Base-by-base conservation (phyloP, 345 rosid genomes). In the Arabis alpina region DNA sequence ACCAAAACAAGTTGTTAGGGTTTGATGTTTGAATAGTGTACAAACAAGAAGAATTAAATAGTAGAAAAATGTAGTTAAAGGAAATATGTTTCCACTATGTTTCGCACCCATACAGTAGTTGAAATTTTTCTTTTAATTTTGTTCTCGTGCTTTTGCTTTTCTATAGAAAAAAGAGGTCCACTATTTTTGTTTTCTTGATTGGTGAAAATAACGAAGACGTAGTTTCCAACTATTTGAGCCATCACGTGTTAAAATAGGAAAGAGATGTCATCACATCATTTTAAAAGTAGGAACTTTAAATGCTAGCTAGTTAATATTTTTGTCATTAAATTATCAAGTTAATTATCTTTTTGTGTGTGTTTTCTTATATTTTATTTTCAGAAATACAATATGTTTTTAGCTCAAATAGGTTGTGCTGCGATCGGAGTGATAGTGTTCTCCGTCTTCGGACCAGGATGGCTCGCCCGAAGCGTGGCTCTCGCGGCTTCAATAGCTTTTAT, bases 341-440 rank as follows among this genome's bases (percentile, higher is more conserved):
- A 71, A 51, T 4, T 5, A 44, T 43, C 1, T 23, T 28, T 19
- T 23, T 32, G 42, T 73, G 45, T 48, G 40, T 5, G 30, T 45
- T 52, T 47, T 47, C 36, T 30, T 63, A 37, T 42, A 4, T 54
- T 61, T 73, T 42, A 6, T 54, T 54, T 81, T 88, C 97, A 93
- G 97, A 93, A 87, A 72, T 93, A 90, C 89, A 90, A 93, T 66
- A 80, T 93, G 76, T 93, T 93, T 86, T 76, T 86, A 84, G 90
- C 97, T 58, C 98, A 93, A 70, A 85, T 88, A 41, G 98, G 96
- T 16, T 93, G 98, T 73, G 94, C 96, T 19, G 90, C 88, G n/a
- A 81, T 89, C 4, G 98, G 97, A 34, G 97, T 93, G 19, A n/a
- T 88, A 43, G 93, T 96, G 3, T 80, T 91, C 64, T 42, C 87